Base-by-base conservation (phyloP, 768 basidiomycete species). In the Exsudoporus frostii region DNA sequence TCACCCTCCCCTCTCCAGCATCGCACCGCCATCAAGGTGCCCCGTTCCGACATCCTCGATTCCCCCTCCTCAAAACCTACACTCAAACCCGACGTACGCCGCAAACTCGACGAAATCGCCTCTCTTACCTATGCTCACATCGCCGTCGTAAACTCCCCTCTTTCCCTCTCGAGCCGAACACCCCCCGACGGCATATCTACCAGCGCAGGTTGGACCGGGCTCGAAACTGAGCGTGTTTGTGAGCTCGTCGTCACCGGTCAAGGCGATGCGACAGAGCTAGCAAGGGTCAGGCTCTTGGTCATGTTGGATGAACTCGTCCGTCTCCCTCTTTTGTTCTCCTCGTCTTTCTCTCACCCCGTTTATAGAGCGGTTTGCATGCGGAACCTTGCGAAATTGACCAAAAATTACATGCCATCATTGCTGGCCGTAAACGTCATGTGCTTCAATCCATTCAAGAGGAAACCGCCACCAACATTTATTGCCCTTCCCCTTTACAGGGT, bases 391-490 rank as follows among this genome's bases (percentile, higher is more conserved):
- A 98, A 71, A 90, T 99, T 59, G 96, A 98, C 69, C 90, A 91
- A 71, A 95, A 96, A 66, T 73, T 98, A 2, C 95, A 97, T 69
- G 82, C 86, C 37, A 92, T 97, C 67, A 80, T 97, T 56, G 90
- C 92, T 19, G 92, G 91, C 36, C 84, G 92, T 53, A 96, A 96
- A 71, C 88, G 95, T 43, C 77, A 79, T 54, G 80, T 87, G 30
- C 76, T 99, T 33, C 96, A 98, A 70, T 79, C 87, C 8, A 96
- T 99, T 45, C 92, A 96, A 67, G 93, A 98, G 71, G 94, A 98
- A 70, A 98, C 96, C 0, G 95, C 88, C 0, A 98, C 96, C 48
- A 98, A 98, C 65, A 92, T 98, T 56, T 98, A 98, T 71, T 83
- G 90, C 58, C 95, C 96, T 25, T 91, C 92, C 1, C 88, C 92